Conservation (phyloP, 805 yeast species). For the Teunomyces stri region DNA sequence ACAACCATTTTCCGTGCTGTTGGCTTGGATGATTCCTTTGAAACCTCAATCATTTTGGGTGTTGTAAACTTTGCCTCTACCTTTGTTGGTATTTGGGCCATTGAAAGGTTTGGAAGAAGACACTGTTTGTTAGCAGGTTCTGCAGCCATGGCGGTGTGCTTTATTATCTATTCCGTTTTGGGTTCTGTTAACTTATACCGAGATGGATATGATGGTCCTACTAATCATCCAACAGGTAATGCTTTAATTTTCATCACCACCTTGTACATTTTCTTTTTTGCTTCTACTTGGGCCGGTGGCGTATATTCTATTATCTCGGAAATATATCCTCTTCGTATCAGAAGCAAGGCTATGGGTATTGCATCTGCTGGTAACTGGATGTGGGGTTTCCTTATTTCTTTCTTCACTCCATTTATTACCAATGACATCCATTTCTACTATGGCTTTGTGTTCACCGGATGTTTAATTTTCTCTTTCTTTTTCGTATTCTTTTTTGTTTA, state of each 20-base stretch:
- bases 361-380: constrained; percentile 30
- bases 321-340: constrained; percentile 64
- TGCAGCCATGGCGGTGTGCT: constrained; percentile 51
- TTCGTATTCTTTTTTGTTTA: constrained; percentile 71
- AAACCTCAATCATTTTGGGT: constrained; percentile 55
- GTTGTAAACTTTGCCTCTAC: constrained; percentile 55
- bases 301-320: constrained; percentile 66
- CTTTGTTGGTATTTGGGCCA: constrained; percentile 47
- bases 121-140: constrained; percentile 43
- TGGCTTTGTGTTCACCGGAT: constrained; percentile 66
- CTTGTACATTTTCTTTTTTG: constrained; percentile 63
- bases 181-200: constrained; percentile 51
- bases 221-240: constrained; percentile 51
- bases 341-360: constrained; percentile 40
- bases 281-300: constrained; percentile 76
- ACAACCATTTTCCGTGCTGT: constrained; percentile 54
- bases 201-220: constrained; percentile 37
- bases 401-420: constrained; percentile 66
- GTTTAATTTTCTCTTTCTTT: constrained; percentile 57
- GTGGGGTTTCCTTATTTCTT: constrained; percentile 38
- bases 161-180: constrained; percentile 58
- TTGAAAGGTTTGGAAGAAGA: constrained; percentile 54
- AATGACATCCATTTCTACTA: constrained; percentile 57
- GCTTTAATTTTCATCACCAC: constrained; percentile 66
- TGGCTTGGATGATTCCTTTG: constrained; percentile 52